Evolutionary conservation across 768 basidiomycete species (phyloP).

Genomic region (Boletus vermiculosoides): DNA sequence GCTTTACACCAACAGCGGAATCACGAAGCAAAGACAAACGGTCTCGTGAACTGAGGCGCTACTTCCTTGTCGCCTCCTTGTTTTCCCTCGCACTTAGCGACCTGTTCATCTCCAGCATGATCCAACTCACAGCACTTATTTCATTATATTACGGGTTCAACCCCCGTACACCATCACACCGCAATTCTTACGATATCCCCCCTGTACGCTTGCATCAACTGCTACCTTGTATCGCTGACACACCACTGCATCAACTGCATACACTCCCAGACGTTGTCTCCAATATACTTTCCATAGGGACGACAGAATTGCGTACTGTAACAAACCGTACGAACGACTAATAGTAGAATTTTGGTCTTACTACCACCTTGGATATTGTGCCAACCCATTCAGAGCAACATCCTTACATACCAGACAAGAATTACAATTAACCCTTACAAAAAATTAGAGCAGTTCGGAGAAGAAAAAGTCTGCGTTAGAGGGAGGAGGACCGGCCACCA

Average conservation of each 20-base stretch:
- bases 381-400: not conserved
- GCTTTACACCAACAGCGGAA: conserved; percentile 35
- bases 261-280: conserved; percentile 19
- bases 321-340: conserved; percentile 24
- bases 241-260: conserved; percentile 61
- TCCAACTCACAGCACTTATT: conserved; percentile 32
- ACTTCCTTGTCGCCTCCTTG: not conserved
- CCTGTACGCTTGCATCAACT: conserved; percentile 25
- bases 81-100: conserved; percentile 3
- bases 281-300: conserved; percentile 16
- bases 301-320: conserved; percentile 21
- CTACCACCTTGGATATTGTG: conserved; percentile 3
- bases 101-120: conserved; percentile 11
- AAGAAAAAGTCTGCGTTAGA: conserved; percentile 83
- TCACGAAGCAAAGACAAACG: conserved; percentile 38
- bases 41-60: conserved; percentile 27
- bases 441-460: conserved; percentile 51
- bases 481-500: conserved; percentile 77
- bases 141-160: conserved; percentile 73
- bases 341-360: conserved; percentile 18
- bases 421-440: conserved; percentile 12
- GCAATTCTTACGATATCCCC: conserved; percentile 12
- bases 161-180: conserved; percentile 60
- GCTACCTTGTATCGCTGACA: conserved; percentile 27
- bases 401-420: conserved; percentile 2